Base-by-base conservation (phyloP, 169 alveolate genomes). In the Cryptosporidium ryanae region DNA sequence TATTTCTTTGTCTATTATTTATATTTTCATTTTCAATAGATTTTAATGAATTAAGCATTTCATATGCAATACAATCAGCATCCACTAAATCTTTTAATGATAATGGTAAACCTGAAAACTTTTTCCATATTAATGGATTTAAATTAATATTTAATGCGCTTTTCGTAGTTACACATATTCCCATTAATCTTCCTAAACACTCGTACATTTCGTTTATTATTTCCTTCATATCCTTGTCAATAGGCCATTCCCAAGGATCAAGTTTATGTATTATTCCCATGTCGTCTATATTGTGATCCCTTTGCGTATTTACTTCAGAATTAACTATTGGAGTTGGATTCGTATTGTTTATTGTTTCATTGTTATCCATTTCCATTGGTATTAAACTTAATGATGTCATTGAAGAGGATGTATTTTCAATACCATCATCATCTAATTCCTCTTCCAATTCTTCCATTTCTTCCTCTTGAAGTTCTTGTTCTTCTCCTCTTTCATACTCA, bases 91-190 rank as follows among this genome's bases (percentile, higher is more conserved):
- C 96, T 90, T 93, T 92, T 31, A 82, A 29, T 27, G 92, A 91
- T 61, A 91, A 61, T 46, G 94, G 94, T 1, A 67, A 32, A 83
- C 93, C 59, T 8, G 82, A 32, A 59, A 95, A 84, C 63, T 93
- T 94, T 91, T 94, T 95, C 98, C 98, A 95, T 15, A 95, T 81
- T 10, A 95, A 82, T 21, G 98, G 97, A 65, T 95, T 95, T 64
- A 95, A 70, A 10, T 94, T 93, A 27, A 95, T 91, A 70, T 93
- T 94, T 64, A 95, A 68, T 3, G 97, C 95, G 44, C 94, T 91
- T 64, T 94, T 94, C 76, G 94, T 94, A 76, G 95, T 92, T 65
- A 90, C 91, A 70, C 97, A 94, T 95, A 95, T 94, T 15, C 96
- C 97, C 92, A 94, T 91, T n/a, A 95, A 90, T 71, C 98, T 93